A percentile compares a stretch with the other conserved stretches of the same genome.
These are phyloP conservation scores for Pezicula rhizophila DNA, from an alignment of 2,329 filamentous ascomycete species.

Conservation along the genomic window DNA sequence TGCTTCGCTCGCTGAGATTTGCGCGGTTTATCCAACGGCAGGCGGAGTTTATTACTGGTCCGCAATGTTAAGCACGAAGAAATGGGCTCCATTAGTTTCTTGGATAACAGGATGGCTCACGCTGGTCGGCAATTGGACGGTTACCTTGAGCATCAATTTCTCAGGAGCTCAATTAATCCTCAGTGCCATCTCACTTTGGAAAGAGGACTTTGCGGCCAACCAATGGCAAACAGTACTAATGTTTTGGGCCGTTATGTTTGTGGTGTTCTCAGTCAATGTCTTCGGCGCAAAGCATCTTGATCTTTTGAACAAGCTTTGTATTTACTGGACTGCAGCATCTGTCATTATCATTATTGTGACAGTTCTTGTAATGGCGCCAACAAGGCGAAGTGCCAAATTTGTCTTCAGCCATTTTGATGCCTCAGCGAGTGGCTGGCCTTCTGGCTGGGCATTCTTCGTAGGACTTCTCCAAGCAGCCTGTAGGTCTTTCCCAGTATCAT, in stretches of 20 bases:
- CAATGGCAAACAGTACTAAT: constrained; percentile 64
- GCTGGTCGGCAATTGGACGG: constrained; percentile 68
- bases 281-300: constrained; percentile 58
- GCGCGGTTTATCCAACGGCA: constrained; percentile 61
- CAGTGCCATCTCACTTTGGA: constrained; percentile 61
- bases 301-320: constrained; percentile 66
- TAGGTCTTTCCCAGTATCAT: constrained; percentile 5
- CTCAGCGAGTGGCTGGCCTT: constrained; percentile 57
- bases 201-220: constrained; percentile 62
- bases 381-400: constrained; percentile 51
- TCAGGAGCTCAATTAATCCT: constrained; percentile 63
- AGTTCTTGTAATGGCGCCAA: constrained; percentile 48
- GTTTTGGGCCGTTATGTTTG: constrained; percentile 66
- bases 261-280: constrained; percentile 59
- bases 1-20: constrained; percentile 62
- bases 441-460: constrained; percentile 68
- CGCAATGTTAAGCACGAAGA: constrained; percentile 58
- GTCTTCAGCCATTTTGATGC: constrained; percentile 66
- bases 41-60: constrained; percentile 68
- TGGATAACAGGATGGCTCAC: constrained; percentile 70
- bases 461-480: constrained; percentile 57
- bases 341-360: constrained; percentile 65
- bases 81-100: constrained; percentile 60
- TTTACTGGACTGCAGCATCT: constrained; percentile 63
- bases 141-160: constrained; percentile 61